A percentile compares a stretch with the other conserved stretches of the same genome.
phyloP scores from a whole-genome alignment of 345 rosid genomes.

The Syzygium aqueum region DNA sequence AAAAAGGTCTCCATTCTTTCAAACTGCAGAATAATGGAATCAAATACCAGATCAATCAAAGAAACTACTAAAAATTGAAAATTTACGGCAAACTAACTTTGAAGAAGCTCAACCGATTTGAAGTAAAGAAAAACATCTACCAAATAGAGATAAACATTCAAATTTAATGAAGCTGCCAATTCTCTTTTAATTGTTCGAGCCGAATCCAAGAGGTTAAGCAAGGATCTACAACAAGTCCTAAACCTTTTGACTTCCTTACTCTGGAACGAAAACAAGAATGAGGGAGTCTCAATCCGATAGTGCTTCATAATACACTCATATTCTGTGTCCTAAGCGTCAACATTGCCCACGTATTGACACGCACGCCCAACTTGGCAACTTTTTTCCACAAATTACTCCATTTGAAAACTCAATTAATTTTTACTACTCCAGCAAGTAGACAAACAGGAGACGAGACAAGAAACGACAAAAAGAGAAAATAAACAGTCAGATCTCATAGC shows the following conservation, averaged over 20 bases:
- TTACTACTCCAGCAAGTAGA: neutral
- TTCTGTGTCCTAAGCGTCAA: neutral
- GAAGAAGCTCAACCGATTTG: neutral
- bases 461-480: neutral
- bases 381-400: neutral
- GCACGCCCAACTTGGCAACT: neutral
- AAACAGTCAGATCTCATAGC: neutral
- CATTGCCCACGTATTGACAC: neutral
- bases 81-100: neutral
- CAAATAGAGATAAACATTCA: neutral
- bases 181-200: neutral
- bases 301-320: neutral
- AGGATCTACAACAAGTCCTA: neutral
- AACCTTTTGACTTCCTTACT: neutral
- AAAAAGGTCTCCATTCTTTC: slow-evolving; percentile 59
- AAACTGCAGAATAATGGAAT: slow-evolving; percentile 7
- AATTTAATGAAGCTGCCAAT: neutral
- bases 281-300: neutral
- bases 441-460: neutral
- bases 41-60: neutral
- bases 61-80: neutral
- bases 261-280: neutral
- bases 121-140: neutral
- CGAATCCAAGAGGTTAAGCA: neutral
- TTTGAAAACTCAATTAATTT: neutral